A percentile compares a stretch with the other conserved stretches of the same genome.
Evolutionary conservation across 495 filamentous ascomycete genomes (phyloP).

Genomic region (Cladorrhinum samala): DNA sequence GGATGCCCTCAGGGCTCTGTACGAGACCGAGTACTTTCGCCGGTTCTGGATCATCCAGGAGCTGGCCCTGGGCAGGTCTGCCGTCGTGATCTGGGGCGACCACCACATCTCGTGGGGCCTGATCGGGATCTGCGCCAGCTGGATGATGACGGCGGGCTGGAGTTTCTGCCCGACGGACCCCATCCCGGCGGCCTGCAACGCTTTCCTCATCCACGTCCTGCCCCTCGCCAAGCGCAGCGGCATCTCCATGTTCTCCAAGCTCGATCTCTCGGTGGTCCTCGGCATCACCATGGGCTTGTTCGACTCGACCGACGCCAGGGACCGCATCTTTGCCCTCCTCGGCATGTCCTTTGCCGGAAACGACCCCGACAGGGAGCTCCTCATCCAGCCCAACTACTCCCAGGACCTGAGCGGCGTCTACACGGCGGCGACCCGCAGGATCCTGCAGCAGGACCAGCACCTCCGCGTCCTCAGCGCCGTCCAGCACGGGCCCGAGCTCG

Average conservation of each 20-base stretch:
- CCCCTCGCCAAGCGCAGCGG: slow-evolving; percentile 3
- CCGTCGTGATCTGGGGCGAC: slow-evolving; percentile 7
- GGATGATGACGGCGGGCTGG: slow-evolving; percentile 8
- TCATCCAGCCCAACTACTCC: slow-evolving; percentile 5
- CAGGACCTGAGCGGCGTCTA: slow-evolving; percentile 1
- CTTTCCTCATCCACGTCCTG: slow-evolving; percentile 9
- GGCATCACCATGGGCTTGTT: slow-evolving; percentile 6
- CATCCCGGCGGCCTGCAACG: slow-evolving; percentile 10
- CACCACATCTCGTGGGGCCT: slow-evolving; percentile 11
- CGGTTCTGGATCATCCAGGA: slow-evolving; percentile 14
- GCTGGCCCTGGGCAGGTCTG: slow-evolving; percentile 3
- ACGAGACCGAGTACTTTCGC: slow-evolving; percentile 8
- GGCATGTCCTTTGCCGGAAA: slow-evolving; percentile 12
- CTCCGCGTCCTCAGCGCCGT: slow-evolving; percentile 8
- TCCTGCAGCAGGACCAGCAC: slow-evolving; percentile 9
- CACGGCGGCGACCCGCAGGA: background rate
- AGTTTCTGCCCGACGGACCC: background rate
- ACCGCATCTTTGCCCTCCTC: slow-evolving; percentile 10
- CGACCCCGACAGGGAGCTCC: background rate
- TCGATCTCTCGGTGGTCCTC: slow-evolving; percentile 6
- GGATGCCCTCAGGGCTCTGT: slow-evolving; percentile 4
- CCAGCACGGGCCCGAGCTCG: slow-evolving; percentile 8
- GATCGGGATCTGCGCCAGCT: slow-evolving; percentile 8
- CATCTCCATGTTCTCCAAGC: slow-evolving; percentile 10
- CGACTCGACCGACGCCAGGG: slow-evolving; percentile 7